These are phyloP conservation scores for Eucalyptus erythrocorys DNA, from an alignment of 345 rosid species.

Conservation along the genomic window DNA sequence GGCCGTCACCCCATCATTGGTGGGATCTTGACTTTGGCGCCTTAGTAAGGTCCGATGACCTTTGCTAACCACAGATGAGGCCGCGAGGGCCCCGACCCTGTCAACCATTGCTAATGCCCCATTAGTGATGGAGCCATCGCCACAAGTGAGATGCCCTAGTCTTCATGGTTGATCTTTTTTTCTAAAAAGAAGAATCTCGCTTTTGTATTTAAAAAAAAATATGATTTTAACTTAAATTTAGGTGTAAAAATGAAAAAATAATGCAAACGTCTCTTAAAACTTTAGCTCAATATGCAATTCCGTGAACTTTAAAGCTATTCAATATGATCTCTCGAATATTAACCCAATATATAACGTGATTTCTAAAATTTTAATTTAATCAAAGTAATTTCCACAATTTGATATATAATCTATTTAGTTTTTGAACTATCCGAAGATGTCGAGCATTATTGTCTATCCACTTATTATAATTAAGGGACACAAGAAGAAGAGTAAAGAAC, in stretches of 20 bases:
- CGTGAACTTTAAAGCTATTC: accelerated
- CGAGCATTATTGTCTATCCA: accelerated
- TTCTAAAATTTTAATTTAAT: neutral
- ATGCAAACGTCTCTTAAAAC: accelerated
- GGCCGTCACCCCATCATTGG: neutral
- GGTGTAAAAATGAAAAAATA: neutral
- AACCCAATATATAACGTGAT: accelerated
- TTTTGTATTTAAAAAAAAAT: too few relatives aligned
- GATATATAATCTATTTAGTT: accelerated
- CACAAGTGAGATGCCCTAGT: neutral
- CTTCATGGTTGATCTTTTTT: too few relatives aligned
- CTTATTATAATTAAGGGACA: too few relatives aligned
- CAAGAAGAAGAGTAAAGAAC: too few relatives aligned
- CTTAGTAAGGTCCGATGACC: accelerated
- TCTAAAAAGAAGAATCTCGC: too few relatives aligned
- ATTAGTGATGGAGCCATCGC: accelerated
- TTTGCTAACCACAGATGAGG: accelerated
- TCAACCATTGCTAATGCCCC: neutral
- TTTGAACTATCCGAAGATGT: accelerated
- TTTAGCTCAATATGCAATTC: accelerated
- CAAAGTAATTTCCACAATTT: neutral
- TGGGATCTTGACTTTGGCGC: neutral
- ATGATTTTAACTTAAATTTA: too few relatives aligned
- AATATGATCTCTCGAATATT: too few relatives aligned
- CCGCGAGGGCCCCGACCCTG: accelerated